Evolutionary conservation across 257 asterid genomes (phyloP).

Genomic region (Eustoma russellianum): DNA sequence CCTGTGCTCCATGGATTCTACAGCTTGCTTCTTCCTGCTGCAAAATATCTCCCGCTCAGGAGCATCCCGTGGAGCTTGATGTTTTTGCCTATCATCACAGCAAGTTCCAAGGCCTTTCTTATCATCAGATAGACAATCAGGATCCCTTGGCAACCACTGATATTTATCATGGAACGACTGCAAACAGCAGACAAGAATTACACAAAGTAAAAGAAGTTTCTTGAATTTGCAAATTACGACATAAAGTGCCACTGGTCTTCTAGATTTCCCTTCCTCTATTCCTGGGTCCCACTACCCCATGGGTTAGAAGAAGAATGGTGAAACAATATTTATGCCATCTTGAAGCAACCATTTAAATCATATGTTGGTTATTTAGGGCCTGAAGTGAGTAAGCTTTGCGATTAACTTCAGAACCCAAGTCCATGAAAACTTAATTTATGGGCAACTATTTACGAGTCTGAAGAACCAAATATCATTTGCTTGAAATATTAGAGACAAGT

Average conservation of each 20-base stretch:
- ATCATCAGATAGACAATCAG: conserved; percentile 36
- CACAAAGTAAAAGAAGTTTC: not conserved
- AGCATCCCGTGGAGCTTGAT: conserved; percentile 41
- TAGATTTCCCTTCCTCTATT: no score
- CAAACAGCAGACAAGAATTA: conserved; percentile 7
- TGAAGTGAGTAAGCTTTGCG: no score
- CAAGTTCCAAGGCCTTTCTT: conserved; percentile 29
- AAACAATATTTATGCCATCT: not conserved
- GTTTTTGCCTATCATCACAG: conserved; percentile 40
- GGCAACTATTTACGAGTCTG: no score
- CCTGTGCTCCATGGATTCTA: conserved; percentile 25
- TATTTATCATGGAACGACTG: conserved; percentile 43
- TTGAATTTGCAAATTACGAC: no score
- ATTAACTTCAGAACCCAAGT: no score
- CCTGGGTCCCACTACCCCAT: not conserved
- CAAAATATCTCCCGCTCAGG: conserved; percentile 29
- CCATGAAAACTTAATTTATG: no score
- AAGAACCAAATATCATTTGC: no score
- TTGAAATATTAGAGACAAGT: no score
- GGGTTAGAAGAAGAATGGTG: not conserved
- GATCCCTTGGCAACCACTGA: conserved; percentile 30
- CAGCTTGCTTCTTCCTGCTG: conserved; percentile 50
- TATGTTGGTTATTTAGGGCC: no score
- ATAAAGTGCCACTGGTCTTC: no score
- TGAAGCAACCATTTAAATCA: no score